phyloP scores from a whole-genome alignment of 2,329 filamentous ascomycete species.

The Dactylella cylindrospora region DNA sequence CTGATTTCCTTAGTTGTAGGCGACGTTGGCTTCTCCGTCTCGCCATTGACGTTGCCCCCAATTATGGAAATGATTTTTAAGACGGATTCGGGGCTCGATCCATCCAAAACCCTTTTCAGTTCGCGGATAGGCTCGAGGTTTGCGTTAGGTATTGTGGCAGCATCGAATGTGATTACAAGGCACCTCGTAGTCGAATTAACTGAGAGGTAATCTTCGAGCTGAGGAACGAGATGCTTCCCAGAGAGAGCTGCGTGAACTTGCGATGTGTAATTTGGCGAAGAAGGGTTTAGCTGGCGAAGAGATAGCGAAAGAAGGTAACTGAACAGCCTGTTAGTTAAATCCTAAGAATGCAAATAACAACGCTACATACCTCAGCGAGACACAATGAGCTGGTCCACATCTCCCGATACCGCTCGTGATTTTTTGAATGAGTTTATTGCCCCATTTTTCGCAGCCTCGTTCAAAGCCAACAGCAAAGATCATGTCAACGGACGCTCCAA shows the following conservation, averaged over 20 bases:
- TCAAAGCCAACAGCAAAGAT: constrained; percentile 40
- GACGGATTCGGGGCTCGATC: constrained; percentile 14
- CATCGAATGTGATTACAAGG: constrained; percentile 41
- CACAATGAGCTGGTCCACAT: constrained; percentile 34
- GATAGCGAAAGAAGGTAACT: constrained; percentile 38
- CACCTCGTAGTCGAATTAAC: constrained; percentile 32
- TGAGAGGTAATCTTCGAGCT: constrained; percentile 40
- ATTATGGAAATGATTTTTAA: constrained; percentile 42
- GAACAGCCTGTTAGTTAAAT: not conserved
- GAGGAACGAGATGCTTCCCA: constrained; percentile 40
- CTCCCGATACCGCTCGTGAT: constrained; percentile 33
- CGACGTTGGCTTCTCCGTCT: constrained; percentile 13
- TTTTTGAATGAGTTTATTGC: constrained; percentile 28
- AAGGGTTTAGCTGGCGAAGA: constrained; percentile 31
- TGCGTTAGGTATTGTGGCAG: constrained; percentile 37
- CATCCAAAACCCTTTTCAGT: constrained; percentile 36
- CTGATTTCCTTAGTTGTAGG: constrained; percentile 4
- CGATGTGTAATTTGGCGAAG: constrained; percentile 37
- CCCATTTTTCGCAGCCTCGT: constrained; percentile 43
- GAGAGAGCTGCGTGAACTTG: constrained; percentile 42
- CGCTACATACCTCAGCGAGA: constrained; percentile 30
- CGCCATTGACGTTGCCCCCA: constrained; percentile 28
- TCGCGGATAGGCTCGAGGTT: constrained; percentile 41
- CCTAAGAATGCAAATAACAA: not conserved
- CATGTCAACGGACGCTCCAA: constrained; percentile 27